Percentiles rank a stretch among this genome's conserved stretches.
phyloP scores from a whole-genome alignment of 2,329 filamentous ascomycete species.

The Ophiocordyceps polyrhachis-furcata region DNA sequence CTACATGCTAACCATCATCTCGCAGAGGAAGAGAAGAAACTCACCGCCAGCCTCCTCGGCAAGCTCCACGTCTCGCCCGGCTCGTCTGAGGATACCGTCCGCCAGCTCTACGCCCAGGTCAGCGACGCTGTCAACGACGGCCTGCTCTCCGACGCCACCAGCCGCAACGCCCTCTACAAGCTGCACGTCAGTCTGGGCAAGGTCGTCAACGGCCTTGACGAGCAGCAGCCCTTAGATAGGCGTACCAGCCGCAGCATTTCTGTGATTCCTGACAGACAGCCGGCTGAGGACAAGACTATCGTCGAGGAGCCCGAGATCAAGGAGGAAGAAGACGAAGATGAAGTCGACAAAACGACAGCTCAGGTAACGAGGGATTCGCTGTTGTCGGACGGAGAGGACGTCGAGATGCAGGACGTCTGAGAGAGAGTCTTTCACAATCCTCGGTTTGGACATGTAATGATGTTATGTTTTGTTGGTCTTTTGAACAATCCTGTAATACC shows the following conservation, averaged over 20 bases:
- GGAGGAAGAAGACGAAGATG: conserved; percentile 18
- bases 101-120: conserved; percentile 37
- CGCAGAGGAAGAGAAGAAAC: conserved; percentile 71
- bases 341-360: conserved; percentile 3
- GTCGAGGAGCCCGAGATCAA: conserved; percentile 26
- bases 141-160: conserved; percentile 38
- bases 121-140: conserved; percentile 44
- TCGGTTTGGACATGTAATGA: neutral
- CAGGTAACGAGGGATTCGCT: conserved; percentile 16
- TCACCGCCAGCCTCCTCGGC: conserved; percentile 55
- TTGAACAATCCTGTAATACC: no score
- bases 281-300: conserved; percentile 19
- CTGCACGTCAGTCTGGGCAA: conserved; percentile 49
- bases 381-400: conserved; percentile 21
- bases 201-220: conserved; percentile 42
- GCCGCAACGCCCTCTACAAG: conserved; percentile 47
- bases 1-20: neutral
- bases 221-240: conserved; percentile 17
- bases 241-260: conserved; percentile 27
- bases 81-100: conserved; percentile 37
- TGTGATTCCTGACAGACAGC: conserved; percentile 11
- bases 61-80: conserved; percentile 66
- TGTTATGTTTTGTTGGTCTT: neutral
- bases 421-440: neutral
- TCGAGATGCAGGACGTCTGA: conserved; percentile 12